Evolutionary conservation across 2,329 filamentous ascomycete species (phyloP), one percentile per base, ranked within the genome.

Genomic region (Apiospora phragmitis): DNA sequence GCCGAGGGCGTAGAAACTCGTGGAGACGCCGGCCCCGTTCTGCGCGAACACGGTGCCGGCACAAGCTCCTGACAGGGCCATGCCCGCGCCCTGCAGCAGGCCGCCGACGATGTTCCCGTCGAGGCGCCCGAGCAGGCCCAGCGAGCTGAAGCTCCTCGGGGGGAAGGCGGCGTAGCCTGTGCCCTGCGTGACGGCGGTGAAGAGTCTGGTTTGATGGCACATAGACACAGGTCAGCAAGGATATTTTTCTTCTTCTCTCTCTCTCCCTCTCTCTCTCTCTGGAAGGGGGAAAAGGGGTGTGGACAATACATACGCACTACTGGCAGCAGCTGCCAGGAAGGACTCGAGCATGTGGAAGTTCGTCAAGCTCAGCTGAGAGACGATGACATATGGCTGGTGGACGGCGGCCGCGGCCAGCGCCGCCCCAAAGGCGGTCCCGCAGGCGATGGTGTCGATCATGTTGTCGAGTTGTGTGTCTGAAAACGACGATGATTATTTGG

Each of bases 61-160:
- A 71, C 91, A 92, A 0, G 90, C 87, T 11, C 90, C 90, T 0
- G 90, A 87, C 21, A 92, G 80, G 7, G 88, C 85, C 90, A 93
- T 92, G 70, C 91, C 91, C n/a, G 86, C 78, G 45, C 91, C 91
- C 35, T 91, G 85, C 3, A 92, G 79, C 21, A 83, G 76, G 5
- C 91, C 91, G 70, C 91, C 91, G 73, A 92, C 74, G 65, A 92
- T 79, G 77, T 93, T 93, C 70, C 89, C 91, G 75, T 92, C 90
- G 75, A 89, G 90, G 24, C 79, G 76, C 11, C 82, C 81, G 73
- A 90, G 85, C 75, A 90, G 80, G 68, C 85, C 86, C 35, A 90
- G 76, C 7, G 85, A 82, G 1, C 89, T 86, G 43, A 85, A 85
- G 70, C 81, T 79, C 12, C 88, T 86, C 0, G 87, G 86, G 2